phyloP scores from a whole-genome alignment of 768 basidiomycete genomes.

The Suillus clintonianus region DNA sequence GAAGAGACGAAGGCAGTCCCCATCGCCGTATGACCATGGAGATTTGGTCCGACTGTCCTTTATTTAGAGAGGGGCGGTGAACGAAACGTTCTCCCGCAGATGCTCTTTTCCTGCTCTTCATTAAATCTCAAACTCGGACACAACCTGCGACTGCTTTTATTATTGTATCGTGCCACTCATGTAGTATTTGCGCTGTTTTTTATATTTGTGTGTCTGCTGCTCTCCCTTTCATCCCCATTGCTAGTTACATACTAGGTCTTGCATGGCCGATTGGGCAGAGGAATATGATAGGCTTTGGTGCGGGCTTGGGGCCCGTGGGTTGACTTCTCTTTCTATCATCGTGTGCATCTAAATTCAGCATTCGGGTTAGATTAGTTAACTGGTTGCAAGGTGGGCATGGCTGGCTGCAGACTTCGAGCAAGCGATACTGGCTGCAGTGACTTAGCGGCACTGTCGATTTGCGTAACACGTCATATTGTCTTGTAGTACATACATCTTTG shows the following conservation, averaged over 20 bases:
- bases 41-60: not conserved
- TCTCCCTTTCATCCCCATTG: not conserved
- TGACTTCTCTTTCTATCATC: not conserved
- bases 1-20: constrained; percentile 53
- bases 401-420: not conserved
- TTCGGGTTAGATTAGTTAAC: not conserved
- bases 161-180: not conserved
- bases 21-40: constrained; percentile 31
- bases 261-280: not conserved
- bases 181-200: constrained; percentile 7
- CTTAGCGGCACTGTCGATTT: not conserved
- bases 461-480: not conserved
- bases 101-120: not conserved
- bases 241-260: not conserved
- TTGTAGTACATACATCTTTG: not conserved
- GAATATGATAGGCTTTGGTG: not conserved
- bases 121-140: not conserved
- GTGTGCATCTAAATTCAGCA: not conserved
- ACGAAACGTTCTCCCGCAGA: not conserved
- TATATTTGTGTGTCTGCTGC: not conserved
- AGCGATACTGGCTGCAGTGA: too few species aligned
- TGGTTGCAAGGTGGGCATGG: not conserved
- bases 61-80: not conserved
- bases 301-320: not conserved
- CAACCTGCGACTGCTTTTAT: not conserved